These are phyloP conservation scores for Aspergillus sclerotiicarbonarius DNA, from an alignment of 495 filamentous ascomycete genomes.

Conservation along the genomic window DNA sequence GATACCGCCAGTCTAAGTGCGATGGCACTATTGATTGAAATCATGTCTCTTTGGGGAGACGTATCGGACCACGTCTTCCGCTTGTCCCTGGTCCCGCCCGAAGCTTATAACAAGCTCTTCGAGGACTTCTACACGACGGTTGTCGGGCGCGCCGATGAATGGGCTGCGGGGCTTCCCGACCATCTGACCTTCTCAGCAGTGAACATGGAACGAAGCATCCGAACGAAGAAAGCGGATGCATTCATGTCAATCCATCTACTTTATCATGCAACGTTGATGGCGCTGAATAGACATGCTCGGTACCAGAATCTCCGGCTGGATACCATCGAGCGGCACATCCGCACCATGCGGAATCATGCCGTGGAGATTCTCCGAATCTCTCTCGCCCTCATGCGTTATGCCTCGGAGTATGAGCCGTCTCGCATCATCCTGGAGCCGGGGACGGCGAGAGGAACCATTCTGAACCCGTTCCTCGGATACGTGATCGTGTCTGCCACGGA, in stretches of 20 bases:
- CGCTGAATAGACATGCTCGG: constrained; percentile 60
- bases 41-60: constrained; percentile 63
- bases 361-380: constrained; percentile 39
- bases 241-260: constrained; percentile 61
- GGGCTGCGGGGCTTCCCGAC: constrained; percentile 47
- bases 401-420: constrained; percentile 22
- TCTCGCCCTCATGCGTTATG: constrained; percentile 26
- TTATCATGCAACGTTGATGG: constrained; percentile 59
- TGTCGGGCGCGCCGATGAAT: constrained; percentile 48
- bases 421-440: constrained; percentile 18
- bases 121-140: constrained; percentile 50
- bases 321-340: constrained; percentile 35
- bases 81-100: constrained; percentile 45
- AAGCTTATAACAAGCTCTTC: constrained; percentile 41
- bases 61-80: constrained; percentile 58
- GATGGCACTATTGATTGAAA: constrained; percentile 60
- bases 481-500: constrained; percentile 47
- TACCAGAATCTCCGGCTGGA: constrained; percentile 31
- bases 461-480: constrained; percentile 46
- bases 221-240: constrained; percentile 45
- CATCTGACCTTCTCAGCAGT: constrained; percentile 44
- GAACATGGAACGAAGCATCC: constrained; percentile 50
- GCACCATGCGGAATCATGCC: constrained; percentile 41
- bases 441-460: constrained; percentile 16
- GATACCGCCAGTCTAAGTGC: constrained; percentile 42